Percentiles rank a stretch among this genome's conserved stretches.
phyloP scores from a whole-genome alignment of 192 early-diverging fungal genomes.

The Geranomyces variabilis region DNA sequence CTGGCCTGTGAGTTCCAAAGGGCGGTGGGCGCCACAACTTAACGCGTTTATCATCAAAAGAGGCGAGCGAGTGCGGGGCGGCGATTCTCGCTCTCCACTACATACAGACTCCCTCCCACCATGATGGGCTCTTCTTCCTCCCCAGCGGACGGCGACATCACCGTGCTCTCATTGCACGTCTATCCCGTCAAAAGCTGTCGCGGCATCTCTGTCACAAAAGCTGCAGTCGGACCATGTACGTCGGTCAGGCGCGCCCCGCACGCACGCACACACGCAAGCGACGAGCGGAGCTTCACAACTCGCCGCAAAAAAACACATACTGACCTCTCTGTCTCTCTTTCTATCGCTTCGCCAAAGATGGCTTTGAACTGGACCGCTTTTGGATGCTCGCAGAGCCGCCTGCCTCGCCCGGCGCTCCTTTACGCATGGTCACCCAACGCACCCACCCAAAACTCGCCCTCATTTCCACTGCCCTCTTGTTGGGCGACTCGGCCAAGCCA shows the following conservation, averaged over 20 bases:
- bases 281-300: too few relatives aligned
- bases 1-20: too few relatives aligned
- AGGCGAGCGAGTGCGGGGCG: too few relatives aligned
- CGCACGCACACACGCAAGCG: too few relatives aligned
- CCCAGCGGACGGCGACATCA: background rate
- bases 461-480: conserved; percentile 14
- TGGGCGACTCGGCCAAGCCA: background rate
- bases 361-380: conserved; percentile 39
- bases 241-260: background rate
- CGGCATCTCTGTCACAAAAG: conserved; percentile 28
- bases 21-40: too few relatives aligned
- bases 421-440: conserved; percentile 42
- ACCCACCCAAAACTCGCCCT: conserved; percentile 39
- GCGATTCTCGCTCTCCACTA: too few relatives aligned
- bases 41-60: too few relatives aligned
- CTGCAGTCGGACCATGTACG: conserved; percentile 22
- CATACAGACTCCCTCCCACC: too few relatives aligned
- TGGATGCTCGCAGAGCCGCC: conserved; percentile 42
- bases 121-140: too few relatives aligned
- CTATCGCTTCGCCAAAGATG: background rate
- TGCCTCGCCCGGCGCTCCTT: background rate
- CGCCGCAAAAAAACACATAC: too few relatives aligned
- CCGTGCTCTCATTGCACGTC: conserved; percentile 33
- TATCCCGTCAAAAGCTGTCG: conserved; percentile 53
- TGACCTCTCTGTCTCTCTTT: too few relatives aligned